These are phyloP conservation scores for Kingdonia uniflora DNA, from an alignment of 164 flowering plant species.

Conservation along the genomic window DNA sequence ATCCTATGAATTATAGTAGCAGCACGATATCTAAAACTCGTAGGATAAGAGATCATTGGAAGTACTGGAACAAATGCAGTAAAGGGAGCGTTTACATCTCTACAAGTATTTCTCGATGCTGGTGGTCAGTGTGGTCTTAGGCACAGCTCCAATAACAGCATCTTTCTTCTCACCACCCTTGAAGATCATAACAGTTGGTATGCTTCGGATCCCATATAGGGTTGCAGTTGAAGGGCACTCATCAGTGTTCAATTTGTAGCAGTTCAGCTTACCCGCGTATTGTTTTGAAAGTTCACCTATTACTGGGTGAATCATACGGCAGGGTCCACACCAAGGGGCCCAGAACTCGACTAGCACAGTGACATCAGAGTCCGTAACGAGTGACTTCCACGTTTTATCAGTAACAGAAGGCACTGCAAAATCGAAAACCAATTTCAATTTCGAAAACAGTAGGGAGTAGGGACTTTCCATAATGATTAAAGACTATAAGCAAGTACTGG, in stretches of 20 bases:
- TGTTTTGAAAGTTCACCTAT: slow-evolving; percentile 55
- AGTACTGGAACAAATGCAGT: too few relatives aligned
- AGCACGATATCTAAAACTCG: too few relatives aligned
- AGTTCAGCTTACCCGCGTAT: slow-evolving; percentile 70
- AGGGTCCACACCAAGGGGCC: slow-evolving; percentile 99
- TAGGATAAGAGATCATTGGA: too few relatives aligned
- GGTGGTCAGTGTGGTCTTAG: slow-evolving; percentile 54
- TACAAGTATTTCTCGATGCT: slow-evolving; percentile 73
- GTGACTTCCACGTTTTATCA: slow-evolving; percentile 60
- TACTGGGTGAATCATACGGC: slow-evolving; percentile 81
- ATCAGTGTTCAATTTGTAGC: slow-evolving; percentile 77
- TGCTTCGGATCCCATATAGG: slow-evolving; percentile 73
- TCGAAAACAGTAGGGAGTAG: too few relatives aligned
- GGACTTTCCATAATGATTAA: too few relatives aligned
- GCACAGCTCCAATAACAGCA: slow-evolving; percentile 80
- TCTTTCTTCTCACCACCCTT: slow-evolving; percentile 89
- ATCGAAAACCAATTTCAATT: background rate
- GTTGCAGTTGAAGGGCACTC: slow-evolving; percentile 59
- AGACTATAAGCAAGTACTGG: too few relatives aligned
- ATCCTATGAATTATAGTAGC: background rate
- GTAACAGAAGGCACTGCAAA: slow-evolving; percentile 53
- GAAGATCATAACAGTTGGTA: slow-evolving; percentile 83
- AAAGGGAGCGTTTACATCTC: slow-evolving; percentile 12
- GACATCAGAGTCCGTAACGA: slow-evolving; percentile 40
- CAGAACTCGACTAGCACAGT: slow-evolving; percentile 86